Percentiles rank a stretch among this genome's conserved stretches.
phyloP scores from a whole-genome alignment of 2,329 filamentous ascomycete species.

The Claviceps sp. region DNA sequence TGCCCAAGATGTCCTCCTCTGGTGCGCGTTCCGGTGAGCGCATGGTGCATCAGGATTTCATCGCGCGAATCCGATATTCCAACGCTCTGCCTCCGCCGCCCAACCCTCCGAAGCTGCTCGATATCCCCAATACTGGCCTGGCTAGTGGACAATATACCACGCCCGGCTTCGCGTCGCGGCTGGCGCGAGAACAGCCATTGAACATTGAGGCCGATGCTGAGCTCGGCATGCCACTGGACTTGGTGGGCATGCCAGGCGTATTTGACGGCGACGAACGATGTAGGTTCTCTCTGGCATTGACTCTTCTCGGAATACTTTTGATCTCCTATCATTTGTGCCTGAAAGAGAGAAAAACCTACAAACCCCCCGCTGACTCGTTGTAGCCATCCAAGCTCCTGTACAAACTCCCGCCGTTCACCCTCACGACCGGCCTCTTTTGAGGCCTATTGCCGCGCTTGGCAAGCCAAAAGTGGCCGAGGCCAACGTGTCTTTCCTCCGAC shows the following conservation, averaged over 20 bases:
- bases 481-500: conserved; percentile 82
- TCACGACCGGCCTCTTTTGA: conserved; percentile 70
- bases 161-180: conserved; percentile 75
- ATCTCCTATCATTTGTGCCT: too few species aligned
- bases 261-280: conserved; percentile 93
- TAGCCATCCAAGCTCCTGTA: conserved; percentile 71
- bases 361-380: conserved; percentile 2
- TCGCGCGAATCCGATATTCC: conserved; percentile 86
- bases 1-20: conserved; percentile 19
- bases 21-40: conserved; percentile 36
- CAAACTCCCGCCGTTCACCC: conserved; percentile 62
- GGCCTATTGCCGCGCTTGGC: conserved; percentile 70
- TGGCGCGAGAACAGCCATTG: conserved; percentile 81
- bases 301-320: not conserved
- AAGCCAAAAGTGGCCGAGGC: conserved; percentile 66
- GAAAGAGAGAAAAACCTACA: too few species aligned
- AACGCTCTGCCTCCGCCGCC: conserved; percentile 92
- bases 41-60: conserved; percentile 84
- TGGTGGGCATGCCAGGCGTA: conserved; percentile 87
- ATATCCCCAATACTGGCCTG: conserved; percentile 88
- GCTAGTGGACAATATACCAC: conserved; percentile 79
- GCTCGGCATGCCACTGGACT: conserved; percentile 90
- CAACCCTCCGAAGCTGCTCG: conserved; percentile 88
- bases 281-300: conserved; percentile 26
- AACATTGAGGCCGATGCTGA: conserved; percentile 98